Evolutionary conservation across 2,329 filamentous ascomycete genomes (phyloP), one percentile per base, ranked within the genome.

Genomic region (Colletotrichum somersetense): DNA sequence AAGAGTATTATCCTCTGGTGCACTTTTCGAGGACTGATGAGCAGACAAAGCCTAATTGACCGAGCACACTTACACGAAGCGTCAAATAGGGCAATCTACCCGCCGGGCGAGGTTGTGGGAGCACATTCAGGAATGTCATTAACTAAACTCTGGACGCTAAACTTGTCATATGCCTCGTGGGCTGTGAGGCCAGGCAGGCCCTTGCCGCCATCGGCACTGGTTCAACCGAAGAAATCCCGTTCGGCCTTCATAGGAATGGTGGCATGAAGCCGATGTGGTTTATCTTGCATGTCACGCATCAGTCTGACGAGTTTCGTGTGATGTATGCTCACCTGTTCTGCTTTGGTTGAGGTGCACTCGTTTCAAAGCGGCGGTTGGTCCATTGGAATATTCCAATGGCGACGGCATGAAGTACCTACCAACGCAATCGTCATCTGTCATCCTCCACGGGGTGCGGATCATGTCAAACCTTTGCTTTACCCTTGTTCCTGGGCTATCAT

Each of bases 171-270:
- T 11, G 35, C 35, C 35, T 48, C 18, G 26, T 38, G 12, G 14
- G 26, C 8, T 18, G 26, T 14, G 44, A 38, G 53, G 18, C 11
- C 42, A 40, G 52, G 44, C 53, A 40, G 52, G 44, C 53, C 38
- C 61, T 58, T 58, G 5, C 38, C 53, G 35, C 26, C 42, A 56
- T 57, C 7, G 35, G 35, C 38, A 62, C 35, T 57, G 38, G 38
- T 53, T 2, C 38, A 33, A 44, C 35, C 38, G 38, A 53, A 16
- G 23, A 35, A n/a, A 38, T 16, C 44, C 56, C 18, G 35, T 55
- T 38, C 35, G 7, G 38, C 57, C 56, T 62, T 35, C 8, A 10
- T 5, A 18, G 44, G 8, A 56, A 14, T 46, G 35, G 20, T 7
- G 35, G 20, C 55, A 18, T 57, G 23, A n/a, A 57, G 55, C 6